phyloP scores from a whole-genome alignment of 441 rosid species.

The Adansonia grandidieri region DNA sequence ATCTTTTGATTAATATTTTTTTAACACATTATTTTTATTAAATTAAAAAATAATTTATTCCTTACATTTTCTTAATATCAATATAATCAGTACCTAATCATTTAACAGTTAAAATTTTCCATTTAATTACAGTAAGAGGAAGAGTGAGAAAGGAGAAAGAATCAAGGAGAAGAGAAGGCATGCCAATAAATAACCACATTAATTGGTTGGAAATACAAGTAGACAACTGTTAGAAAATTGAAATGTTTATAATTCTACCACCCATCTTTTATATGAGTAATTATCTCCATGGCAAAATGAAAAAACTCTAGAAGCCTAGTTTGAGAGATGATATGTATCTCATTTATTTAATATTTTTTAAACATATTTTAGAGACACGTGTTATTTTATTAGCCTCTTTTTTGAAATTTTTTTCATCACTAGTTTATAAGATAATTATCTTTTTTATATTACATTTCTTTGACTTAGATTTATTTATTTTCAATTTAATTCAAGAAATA shows the following conservation, averaged over 20 bases:
- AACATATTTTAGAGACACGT: too few relatives aligned
- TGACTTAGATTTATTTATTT: background rate
- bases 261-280: background rate
- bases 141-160: conserved; percentile 34
- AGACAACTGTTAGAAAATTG: conserved; percentile 16
- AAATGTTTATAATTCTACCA: conserved; percentile 20
- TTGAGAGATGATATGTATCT: too few relatives aligned
- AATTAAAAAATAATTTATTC: too few relatives aligned
- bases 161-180: conserved; percentile 36
- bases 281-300: too few relatives aligned
- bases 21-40: background rate
- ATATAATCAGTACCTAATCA: background rate
- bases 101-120: background rate
- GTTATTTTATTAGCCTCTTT: too few relatives aligned
- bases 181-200: conserved; percentile 53
- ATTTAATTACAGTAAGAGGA: conserved; percentile 39
- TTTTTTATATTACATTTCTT: background rate
- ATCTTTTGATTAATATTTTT: too few relatives aligned
- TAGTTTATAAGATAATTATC: too few relatives aligned
- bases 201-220: conserved; percentile 50
- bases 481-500: background rate
- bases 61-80: background rate
- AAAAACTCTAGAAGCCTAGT: too few relatives aligned
- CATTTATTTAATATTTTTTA: too few relatives aligned
- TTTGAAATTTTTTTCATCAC: too few relatives aligned